These are phyloP conservation scores for Trichoderma hamatum DNA, from an alignment of 2,329 filamentous ascomycete species.

Conservation along the genomic window DNA sequence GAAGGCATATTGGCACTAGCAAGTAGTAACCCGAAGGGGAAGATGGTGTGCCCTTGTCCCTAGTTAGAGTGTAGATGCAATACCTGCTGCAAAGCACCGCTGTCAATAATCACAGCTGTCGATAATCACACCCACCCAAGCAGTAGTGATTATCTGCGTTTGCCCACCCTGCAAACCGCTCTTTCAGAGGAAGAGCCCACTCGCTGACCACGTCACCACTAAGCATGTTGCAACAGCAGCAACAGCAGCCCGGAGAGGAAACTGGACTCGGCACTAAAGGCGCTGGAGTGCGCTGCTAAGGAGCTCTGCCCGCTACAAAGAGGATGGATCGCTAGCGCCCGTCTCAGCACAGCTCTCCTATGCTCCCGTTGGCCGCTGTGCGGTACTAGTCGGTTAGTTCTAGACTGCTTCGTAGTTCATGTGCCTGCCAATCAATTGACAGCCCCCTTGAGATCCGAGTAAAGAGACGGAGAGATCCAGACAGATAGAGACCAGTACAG, in stretches of 20 bases:
- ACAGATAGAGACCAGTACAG: neutral
- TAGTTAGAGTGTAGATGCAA: neutral
- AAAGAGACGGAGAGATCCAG: neutral
- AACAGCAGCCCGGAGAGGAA: neutral
- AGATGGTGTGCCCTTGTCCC: neutral
- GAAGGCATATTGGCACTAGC: neutral
- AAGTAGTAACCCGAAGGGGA: neutral
- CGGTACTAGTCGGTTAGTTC: neutral
- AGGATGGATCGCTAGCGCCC: neutral
- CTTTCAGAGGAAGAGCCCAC: neutral
- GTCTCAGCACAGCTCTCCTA: neutral
- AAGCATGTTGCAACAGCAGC: neutral
- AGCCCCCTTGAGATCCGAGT: neutral
- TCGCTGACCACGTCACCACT: constrained; percentile 3
- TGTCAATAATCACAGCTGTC: neutral
- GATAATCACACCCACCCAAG: neutral
- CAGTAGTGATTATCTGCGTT: neutral
- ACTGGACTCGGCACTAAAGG: neutral
- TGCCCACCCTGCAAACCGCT: no score
- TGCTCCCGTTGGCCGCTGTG: neutral
- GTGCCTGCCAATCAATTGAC: neutral
- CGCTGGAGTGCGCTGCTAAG: neutral
- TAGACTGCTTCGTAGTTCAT: neutral
- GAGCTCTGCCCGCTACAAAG: neutral
- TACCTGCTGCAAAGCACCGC: neutral